These are phyloP conservation scores for Guyanaporus albipodus DNA, from an alignment of 768 basidiomycete genomes.

Conservation along the genomic window DNA sequence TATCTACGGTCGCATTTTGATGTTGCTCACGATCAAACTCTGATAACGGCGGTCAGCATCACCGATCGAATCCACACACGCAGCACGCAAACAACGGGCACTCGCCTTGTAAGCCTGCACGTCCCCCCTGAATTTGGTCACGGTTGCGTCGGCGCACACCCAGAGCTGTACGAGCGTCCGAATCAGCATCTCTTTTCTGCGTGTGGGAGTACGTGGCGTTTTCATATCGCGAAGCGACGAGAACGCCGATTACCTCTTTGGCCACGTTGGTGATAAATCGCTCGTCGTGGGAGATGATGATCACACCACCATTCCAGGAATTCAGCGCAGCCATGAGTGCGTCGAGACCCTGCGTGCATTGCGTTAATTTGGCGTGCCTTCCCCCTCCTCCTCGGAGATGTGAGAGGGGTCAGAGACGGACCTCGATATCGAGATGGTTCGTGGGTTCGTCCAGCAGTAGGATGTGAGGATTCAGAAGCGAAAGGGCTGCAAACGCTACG, in stretches of 20 bases:
- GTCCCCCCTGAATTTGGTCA: constrained; percentile 82
- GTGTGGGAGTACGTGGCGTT: too few species aligned
- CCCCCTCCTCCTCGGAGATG: not conserved
- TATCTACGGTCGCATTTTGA: constrained; percentile 51
- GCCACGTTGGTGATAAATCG: constrained; percentile 90
- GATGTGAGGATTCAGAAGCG: constrained; percentile 86
- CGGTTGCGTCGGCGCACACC: constrained; percentile 86
- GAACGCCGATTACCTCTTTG: constrained; percentile 53
- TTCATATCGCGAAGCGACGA: too few species aligned
- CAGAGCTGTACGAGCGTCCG: constrained; percentile 57
- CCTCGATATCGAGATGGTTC: constrained; percentile 95
- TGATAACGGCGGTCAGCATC: constrained; percentile 22
- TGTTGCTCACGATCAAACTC: constrained; percentile 73
- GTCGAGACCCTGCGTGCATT: constrained; percentile 75
- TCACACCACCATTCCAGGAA: constrained; percentile 87
- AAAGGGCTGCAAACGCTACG: constrained; percentile 87
- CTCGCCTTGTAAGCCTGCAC: constrained; percentile 87
- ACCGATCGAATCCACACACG: not conserved
- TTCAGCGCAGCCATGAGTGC: constrained; percentile 83
- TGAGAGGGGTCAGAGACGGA: constrained; percentile 22
- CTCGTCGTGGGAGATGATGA: constrained; percentile 94
- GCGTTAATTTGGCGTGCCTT: not conserved
- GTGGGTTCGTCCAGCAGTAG: constrained; percentile 95
- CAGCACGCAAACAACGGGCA: not conserved
- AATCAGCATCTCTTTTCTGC: constrained; percentile 1